Percentiles rank a stretch among this genome's conserved stretches.
These are phyloP conservation scores for Carex parvula DNA, from an alignment of 176 grass and related monocot species.

Conservation along the genomic window DNA sequence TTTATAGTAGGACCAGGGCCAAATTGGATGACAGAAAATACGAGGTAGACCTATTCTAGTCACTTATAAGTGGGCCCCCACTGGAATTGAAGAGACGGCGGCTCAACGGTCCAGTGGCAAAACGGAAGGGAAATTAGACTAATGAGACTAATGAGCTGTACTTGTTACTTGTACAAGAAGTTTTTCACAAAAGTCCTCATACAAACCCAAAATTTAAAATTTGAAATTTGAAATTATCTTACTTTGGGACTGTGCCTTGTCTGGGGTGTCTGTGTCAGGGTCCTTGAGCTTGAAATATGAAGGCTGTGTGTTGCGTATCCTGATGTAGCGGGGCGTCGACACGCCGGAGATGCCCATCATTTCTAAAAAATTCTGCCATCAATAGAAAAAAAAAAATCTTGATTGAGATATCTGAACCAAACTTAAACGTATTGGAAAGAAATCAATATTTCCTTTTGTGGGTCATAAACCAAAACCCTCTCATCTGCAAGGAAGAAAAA, in stretches of 20 bases:
- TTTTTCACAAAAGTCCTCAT: neutral
- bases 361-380: too few species aligned
- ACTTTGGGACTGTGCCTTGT: neutral
- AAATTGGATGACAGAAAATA: neutral
- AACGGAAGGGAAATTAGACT: neutral
- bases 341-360: too few species aligned
- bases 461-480: neutral
- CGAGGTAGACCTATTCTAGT: neutral
- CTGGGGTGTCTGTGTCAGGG: neutral
- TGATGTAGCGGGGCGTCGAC: neutral
- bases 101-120: neutral
- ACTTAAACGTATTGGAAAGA: neutral
- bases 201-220: neutral
- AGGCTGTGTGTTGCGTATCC: neutral
- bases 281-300: neutral
- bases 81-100: neutral
- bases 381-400: neutral
- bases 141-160: too few species aligned
- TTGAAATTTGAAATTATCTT: neutral
- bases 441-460: neutral
- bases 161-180: neutral
- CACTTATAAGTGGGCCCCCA: conserved; percentile 6
- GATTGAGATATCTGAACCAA: neutral
- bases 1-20: neutral
- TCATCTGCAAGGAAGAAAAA: neutral